Base-by-base conservation (phyloP, 768 basidiomycete species). In the Pisolithus sp. region DNA sequence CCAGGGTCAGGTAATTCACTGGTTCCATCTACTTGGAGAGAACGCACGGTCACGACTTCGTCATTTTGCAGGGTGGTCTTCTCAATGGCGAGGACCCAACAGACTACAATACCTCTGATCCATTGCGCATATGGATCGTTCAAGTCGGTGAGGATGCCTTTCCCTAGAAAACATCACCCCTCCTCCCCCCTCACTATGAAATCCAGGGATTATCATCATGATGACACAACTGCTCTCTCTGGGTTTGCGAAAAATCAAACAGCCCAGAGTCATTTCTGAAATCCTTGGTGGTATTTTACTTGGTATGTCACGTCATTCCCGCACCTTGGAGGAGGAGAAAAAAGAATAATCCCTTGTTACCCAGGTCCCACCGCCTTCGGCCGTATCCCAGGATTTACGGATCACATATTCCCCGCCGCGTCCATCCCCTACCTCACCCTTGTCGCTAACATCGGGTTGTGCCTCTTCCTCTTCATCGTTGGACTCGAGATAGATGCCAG, bases 241-340 rank as follows among this genome's bases (percentile, higher is more conserved):
- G 18, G 52, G 79, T 47, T 74, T 96, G 20, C 66, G 72, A 7
- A 82, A 76, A 50, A 81, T 95, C 34, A 82, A 81, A 31, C 94
- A 97, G 61, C 95, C 95, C 2, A 76, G 85, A n/a, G 94, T 97
- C 53, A 92, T 96, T 48, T 83, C 93, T 39, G 94, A 97, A 66
- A 86, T 96, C 53, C 80, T 97, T 50, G 91, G 85, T 0, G 95
- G 95, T 20, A 83, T 98, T 57, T 61, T 97, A 20, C 77, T 97
- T 10, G 93, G 93, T 39, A 42, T 21, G 15, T 18, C 70, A 69
- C 0, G 71, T 9, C 12, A 3, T 38, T 12, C 2, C 13, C 1
- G 90, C 40, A 10, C 5, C 5, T 64, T 86, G 17, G 86, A 83
- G 4, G 83, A 87, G 7, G 88, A 90, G n/a, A 41, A 41, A 41